These are phyloP conservation scores for Oenanthe javanica DNA, from an alignment of 140 eudicot genomes.

Conservation along the genomic window DNA sequence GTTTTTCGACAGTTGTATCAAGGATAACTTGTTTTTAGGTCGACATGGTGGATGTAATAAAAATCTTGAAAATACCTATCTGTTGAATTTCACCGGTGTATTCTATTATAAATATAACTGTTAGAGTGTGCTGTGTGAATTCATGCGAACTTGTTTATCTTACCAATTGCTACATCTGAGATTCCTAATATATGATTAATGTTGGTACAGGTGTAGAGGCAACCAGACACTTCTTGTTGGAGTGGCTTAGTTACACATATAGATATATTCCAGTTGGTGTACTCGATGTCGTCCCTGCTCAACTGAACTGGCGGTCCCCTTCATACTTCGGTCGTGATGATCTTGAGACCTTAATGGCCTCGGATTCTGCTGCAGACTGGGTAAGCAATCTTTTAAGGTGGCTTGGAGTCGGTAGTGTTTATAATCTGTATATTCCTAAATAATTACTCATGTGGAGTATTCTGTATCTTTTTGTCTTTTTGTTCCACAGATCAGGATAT, in stretches of 20 bases:
- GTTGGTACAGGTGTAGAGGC: conserved; percentile 77
- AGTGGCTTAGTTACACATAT: conserved; percentile 87
- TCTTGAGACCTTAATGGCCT: conserved; percentile 93
- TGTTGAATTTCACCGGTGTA: not conserved
- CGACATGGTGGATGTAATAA: not conserved
- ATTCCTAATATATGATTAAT: not conserved
- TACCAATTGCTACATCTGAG: not conserved
- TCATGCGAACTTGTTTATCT: not conserved
- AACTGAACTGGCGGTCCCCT: conserved; percentile 81
- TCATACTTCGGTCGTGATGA: conserved; percentile 89
- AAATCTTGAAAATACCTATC: not conserved
- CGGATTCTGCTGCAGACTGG: conserved; percentile 97
- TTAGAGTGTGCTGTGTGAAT: not conserved
- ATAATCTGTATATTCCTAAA: not conserved
- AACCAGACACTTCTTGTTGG: conserved; percentile 76
- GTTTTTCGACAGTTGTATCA: not conserved
- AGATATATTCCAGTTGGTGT: conserved; percentile 80
- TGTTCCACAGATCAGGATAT: conserved; percentile 61
- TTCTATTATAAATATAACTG: not conserved
- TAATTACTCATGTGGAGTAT: not conserved
- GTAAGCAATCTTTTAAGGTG: conserved; percentile 21
- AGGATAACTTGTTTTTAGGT: not conserved
- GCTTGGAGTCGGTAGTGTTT: not conserved
- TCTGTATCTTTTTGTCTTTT: not conserved
- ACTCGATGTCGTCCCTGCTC: conserved; percentile 69